Base-by-base conservation (phyloP, 164 flowering plant species). In the Akebia trifoliata region DNA sequence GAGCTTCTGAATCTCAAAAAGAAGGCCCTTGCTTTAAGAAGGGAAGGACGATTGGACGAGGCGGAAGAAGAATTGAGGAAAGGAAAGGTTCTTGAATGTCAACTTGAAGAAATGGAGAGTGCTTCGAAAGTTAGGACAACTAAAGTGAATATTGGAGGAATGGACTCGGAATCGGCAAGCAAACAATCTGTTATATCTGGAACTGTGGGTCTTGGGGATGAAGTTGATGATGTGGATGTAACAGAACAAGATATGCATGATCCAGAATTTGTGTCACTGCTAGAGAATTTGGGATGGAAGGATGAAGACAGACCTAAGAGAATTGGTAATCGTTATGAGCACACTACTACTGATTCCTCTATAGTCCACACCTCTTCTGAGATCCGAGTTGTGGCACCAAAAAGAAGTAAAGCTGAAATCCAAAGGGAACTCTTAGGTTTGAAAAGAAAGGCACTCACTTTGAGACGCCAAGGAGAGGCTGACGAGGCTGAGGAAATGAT, bases 191-290 rank as follows among this genome's bases (percentile, higher is more conserved):
- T 37, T 61, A 28, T 66, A 29, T 57, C 61, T 58, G 32, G 35
- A 26, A 53, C 31, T 21, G 29, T 62, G 31, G 58, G 52, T 21
- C 38, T 36, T 42, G 61, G 18, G 31, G 81, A 72, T 34, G 71
- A 72, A 56, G 77, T 37, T 37, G 82, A 72, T 43, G 82, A 71
- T 4, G 78, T 18, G 4, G 82, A 79, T 67, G 84, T 91, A 7
- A 86, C 90, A 17, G 93, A 88, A 57, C 76, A 86, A 54, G 98
- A 91, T 59, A 38, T 91, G 86, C 67, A 68, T 48, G 98, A 91
- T 66, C 95, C 98, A 4, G 54, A 82, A 4, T 77, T 84, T 60
- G 83, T 84, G 46, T 72, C 80, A 8, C 54, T 77, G 61, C 71
- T 91, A 42, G 64, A 63, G 37, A 74, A 73, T 69, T 66, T 91